Evolutionary conservation across 441 rosid genomes (phyloP), one percentile per base, ranked within the genome.

Genomic region (Mallotus japonicus): DNA sequence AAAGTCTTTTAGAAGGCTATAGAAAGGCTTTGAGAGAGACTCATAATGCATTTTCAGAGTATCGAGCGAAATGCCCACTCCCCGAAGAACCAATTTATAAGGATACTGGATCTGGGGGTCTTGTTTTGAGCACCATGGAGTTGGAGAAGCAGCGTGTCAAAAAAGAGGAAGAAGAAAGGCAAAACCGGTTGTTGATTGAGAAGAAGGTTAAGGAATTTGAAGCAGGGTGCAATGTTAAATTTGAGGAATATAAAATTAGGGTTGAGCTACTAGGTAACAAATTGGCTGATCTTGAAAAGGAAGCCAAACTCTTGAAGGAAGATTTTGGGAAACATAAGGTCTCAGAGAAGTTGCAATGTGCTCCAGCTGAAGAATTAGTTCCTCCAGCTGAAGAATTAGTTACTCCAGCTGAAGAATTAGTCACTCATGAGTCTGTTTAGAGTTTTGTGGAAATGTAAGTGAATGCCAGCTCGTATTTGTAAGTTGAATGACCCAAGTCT

Each of bases 81-180:
- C 89, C 82, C 47, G 91, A 86, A 70, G 89, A 85, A 51, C 91
- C 95, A 0, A 83, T 92, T 54, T 95, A 95, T 83, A 82, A 80
- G 82, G 93, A 92, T 83, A 85, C 85, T 56, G 94, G 95, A 16
- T 83, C 91, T 28, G 93, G 93, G 20, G 99, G 99, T 68, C 90
- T 91, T 76, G 93, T 91, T 51, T 74, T 95, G 83, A 88, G 93
- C 77, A 55, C 77, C 62, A 63, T 54, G 54, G 98, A 92, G 76
- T 62, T 90, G 70, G 98, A 90, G 75, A 91, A 84, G 88, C 89
- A 59, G 77, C 86, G 80, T 9, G 42, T 80, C 81, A 89, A 84
- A 86, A 83, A 79, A 82, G 93, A 88, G 85, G 92, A 81, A 79
- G 92, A 87, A 69, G 89, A 87, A 62, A 88, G 82, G 85, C 74